Evolutionary conservation across 2,329 filamentous ascomycete species (phyloP).

Genomic region (Botrytis deweyae): DNA sequence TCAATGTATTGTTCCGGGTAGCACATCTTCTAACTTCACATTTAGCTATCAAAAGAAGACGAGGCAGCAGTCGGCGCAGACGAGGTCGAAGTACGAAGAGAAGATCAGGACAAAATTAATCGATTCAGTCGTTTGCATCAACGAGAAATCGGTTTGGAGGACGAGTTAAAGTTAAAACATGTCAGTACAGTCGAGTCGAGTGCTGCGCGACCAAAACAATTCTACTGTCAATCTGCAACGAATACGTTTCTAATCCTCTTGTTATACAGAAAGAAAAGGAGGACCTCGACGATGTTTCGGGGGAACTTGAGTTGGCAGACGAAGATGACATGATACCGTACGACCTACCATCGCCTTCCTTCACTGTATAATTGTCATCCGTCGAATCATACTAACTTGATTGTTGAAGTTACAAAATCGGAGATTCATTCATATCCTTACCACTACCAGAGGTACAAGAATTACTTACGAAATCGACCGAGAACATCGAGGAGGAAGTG

Average conservation of each 20-base stretch:
- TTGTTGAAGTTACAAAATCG: constrained; percentile 82
- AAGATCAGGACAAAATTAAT: constrained; percentile 99
- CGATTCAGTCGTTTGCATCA: constrained; percentile 93
- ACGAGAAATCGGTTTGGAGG: constrained; percentile 74
- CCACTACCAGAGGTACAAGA: constrained; percentile 83
- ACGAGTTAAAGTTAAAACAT: constrained; percentile 75
- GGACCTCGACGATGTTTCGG: constrained; percentile 89
- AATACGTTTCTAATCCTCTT: constrained; percentile 18
- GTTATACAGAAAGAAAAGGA: constrained; percentile 87
- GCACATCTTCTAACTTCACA: background rate
- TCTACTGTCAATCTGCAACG: constrained; percentile 16
- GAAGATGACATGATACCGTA: constrained; percentile 93
- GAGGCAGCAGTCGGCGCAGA: constrained; percentile 71
- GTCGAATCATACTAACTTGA: constrained; percentile 18
- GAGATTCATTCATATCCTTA: constrained; percentile 90
- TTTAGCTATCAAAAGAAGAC: constrained; percentile 85
- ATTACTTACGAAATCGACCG: constrained; percentile 70
- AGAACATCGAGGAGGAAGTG: constrained; percentile 75
- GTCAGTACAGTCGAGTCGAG: constrained; percentile 49
- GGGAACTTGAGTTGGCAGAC: constrained; percentile 89
- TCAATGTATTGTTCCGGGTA: no score
- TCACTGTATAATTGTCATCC: background rate
- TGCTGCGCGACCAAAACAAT: background rate
- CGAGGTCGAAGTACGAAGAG: constrained; percentile 89
- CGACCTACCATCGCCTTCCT: background rate